These are phyloP conservation scores for Eimeria necatrix DNA, from an alignment of 169 alveolate species.

Conservation along the genomic window DNA sequence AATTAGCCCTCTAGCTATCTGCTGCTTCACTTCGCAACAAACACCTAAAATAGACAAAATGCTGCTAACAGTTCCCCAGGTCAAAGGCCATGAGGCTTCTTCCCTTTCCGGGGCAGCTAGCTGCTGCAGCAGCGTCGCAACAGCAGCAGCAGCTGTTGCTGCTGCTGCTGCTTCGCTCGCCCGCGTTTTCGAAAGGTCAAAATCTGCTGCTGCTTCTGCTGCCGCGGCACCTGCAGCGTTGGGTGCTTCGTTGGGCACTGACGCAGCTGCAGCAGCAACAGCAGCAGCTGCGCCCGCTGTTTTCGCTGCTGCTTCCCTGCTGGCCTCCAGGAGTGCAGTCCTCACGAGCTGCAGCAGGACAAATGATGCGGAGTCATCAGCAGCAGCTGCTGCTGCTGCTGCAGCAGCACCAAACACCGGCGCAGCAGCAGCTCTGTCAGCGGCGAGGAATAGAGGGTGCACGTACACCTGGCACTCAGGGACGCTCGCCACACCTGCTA, in stretches of 20 bases:
- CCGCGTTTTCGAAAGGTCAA: neutral
- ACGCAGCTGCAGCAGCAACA: neutral
- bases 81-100: neutral
- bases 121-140: conserved; percentile 19
- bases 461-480: conserved; percentile 40
- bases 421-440: conserved; percentile 57
- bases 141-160: conserved; percentile 36
- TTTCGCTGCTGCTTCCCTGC: conserved; percentile 45
- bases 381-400: conserved; percentile 21
- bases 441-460: conserved; percentile 56
- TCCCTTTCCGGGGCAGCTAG: neutral
- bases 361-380: conserved; percentile 5
- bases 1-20: conserved; percentile 2
- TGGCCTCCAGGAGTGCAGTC: conserved; percentile 16
- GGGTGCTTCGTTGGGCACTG: neutral
- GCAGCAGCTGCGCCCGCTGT: conserved; percentile 24
- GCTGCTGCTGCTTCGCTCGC: conserved; percentile 15
- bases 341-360: conserved; percentile 21
- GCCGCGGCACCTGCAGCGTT: neutral
- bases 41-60: conserved; percentile 10
- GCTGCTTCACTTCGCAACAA: conserved; percentile 24
- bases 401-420: conserved; percentile 54
- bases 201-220: neutral
- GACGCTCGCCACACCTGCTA: neutral
- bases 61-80: conserved; percentile 1